Conservation (phyloP, 2,329 filamentous ascomycete genomes). For the Scedosporium apiospermum region DNA sequence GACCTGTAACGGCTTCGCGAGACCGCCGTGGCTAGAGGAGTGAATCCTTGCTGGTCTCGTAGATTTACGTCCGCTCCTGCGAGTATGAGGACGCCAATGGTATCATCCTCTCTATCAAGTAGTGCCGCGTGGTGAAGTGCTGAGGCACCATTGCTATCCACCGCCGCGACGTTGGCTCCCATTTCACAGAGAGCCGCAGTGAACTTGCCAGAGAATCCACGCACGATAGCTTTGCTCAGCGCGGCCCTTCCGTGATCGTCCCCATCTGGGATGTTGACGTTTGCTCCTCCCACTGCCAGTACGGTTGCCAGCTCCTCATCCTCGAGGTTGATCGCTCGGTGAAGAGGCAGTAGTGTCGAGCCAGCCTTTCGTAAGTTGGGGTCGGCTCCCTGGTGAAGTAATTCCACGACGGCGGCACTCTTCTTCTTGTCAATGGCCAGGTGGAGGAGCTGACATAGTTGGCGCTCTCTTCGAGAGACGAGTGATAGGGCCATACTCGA, state of each 20-base stretch:
- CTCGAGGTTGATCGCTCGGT: conserved; percentile 13
- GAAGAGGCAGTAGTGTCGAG: conserved; percentile 12
- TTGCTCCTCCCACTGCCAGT: conserved; percentile 14
- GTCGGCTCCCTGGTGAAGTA: conserved; percentile 13
- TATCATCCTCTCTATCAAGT: conserved; percentile 12
- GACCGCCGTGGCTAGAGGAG: conserved; percentile 14
- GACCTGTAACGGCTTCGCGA: conserved; percentile 8
- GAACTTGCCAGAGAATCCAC: conserved; percentile 13
- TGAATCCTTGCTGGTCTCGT: conserved; percentile 11
- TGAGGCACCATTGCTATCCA: conserved; percentile 13
- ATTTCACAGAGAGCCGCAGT: conserved; percentile 15
- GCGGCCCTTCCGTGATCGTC: conserved; percentile 11
- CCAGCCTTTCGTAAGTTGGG: conserved; percentile 11
- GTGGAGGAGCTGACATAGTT: conserved; percentile 11
- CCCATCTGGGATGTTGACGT: conserved; percentile 11
- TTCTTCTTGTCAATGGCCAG: conserved; percentile 15
- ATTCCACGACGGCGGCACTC: conserved; percentile 12
- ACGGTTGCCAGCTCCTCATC: conserved; percentile 12
- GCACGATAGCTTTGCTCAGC: conserved; percentile 12
- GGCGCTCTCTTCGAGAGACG: background rate
- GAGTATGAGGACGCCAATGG: conserved; percentile 12
- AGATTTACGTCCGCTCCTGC: conserved; percentile 12
- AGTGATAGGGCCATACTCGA: background rate
- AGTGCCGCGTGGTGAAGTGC: conserved; percentile 15
- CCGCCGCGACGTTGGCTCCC: conserved; percentile 13